Base-by-base conservation (phyloP, 208 protist genomes). In the Acanthamoeba triangularis region DNA sequence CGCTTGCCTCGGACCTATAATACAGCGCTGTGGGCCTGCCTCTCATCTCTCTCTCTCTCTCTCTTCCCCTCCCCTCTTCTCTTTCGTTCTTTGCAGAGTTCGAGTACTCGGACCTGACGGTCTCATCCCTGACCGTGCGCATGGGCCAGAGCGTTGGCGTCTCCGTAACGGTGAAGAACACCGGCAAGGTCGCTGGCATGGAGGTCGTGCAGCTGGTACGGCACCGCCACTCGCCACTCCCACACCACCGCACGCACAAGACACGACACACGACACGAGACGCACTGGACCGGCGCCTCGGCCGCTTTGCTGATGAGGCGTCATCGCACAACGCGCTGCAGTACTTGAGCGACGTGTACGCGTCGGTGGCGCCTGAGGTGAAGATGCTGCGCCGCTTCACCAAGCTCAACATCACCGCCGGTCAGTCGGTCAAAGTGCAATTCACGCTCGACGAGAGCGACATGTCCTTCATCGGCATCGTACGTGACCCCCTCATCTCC, bases 271-370 rank as follows among this genome's bases (percentile, higher is more conserved):
- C 37, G 37, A 41, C 3, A 41, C 37, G 37, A n/a, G n/a, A n/a
- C 37, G 3, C 37, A 41, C 37, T 3, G 37, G 37, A 41, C 37
- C 37, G 37, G 2, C 37, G 37, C 37, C 37, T 41, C 37, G 37
- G 37, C 3, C 37, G 37, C 2, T 13, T 13, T 61, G 54, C 54
- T 13, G 54, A 37, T 82, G 33, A 41, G 4, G 25, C 44, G 30
- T 59, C 11, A 13, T 13, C 3, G 5, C 20, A 23, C 20, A 23
- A 13, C 16, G 16, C 16, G 11, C 16, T 61, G 5, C 76, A 85
- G 91, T 96, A 92, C 67, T 59, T 96, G 1, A 84, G 37, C 65
- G 96, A 96, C 54, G 49, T 96, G 5, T 95, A 90, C 47, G 96
- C 96, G 10, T 52, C 74, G 28, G 52, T 95, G 6, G 87, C 93